Evolutionary conservation across 371 early-diverging fungal genomes (phyloP).

Genomic region (Apophysomyces trapeziformis): DNA sequence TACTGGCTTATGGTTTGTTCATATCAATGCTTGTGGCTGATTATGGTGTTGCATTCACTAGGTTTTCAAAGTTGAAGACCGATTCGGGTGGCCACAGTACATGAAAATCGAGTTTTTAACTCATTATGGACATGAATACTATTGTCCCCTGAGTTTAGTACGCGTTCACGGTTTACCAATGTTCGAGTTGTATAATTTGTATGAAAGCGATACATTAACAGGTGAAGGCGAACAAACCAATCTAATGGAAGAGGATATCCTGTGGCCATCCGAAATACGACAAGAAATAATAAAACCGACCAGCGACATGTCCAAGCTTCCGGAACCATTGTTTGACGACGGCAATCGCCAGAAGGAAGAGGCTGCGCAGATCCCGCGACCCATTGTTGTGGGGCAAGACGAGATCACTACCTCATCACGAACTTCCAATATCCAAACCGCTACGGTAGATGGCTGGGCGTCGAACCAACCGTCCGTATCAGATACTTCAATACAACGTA

Average conservation of each 20-base stretch:
- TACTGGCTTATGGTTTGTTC: constrained; percentile 21
- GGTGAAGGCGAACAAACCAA: constrained; percentile 39
- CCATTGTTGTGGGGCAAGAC: not conserved
- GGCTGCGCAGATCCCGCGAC: constrained; percentile 12
- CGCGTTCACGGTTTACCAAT: constrained; percentile 91
- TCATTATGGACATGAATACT: constrained; percentile 92
- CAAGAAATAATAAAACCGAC: constrained; percentile 44
- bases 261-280: constrained; percentile 49
- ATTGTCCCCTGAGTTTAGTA: constrained; percentile 91
- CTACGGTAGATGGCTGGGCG: not conserved
- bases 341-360: constrained; percentile 20
- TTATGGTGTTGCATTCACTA: constrained; percentile 19
- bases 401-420: not conserved
- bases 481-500: not conserved
- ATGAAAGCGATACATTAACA: constrained; percentile 50
- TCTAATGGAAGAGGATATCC: constrained; percentile 28
- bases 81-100: constrained; percentile 82
- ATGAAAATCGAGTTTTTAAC: constrained; percentile 86
- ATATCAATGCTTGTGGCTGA: not conserved
- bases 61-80: constrained; percentile 79
- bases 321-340: constrained; percentile 25
- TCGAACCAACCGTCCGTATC: not conserved
- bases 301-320: constrained; percentile 26
- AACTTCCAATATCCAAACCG: not conserved
- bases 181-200: constrained; percentile 83